Percentiles rank a stretch among this genome's conserved stretches.
phyloP scores from a whole-genome alignment of 805 yeast genomes.

The Middelhovenomyces tepae region DNA sequence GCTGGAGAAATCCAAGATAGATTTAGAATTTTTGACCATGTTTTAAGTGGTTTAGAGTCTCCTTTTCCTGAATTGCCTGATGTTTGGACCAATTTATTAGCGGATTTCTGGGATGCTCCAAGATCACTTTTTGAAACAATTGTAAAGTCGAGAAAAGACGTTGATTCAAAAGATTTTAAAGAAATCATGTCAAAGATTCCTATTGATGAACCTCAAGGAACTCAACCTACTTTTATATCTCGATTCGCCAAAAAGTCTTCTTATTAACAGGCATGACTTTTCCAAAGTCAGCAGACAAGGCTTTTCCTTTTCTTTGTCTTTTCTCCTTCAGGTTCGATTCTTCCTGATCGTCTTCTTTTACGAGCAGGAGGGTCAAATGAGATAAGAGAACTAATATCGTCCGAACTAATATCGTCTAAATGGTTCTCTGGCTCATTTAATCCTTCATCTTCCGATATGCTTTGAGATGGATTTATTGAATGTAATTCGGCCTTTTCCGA shows the following conservation, averaged over 20 bases:
- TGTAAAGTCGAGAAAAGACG: slow-evolving; percentile 36
- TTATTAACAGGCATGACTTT: too few relatives aligned
- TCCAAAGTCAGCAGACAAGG: too few relatives aligned
- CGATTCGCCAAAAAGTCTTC: too few relatives aligned
- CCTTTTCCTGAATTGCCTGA: slow-evolving; percentile 40
- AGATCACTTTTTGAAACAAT: slow-evolving; percentile 58
- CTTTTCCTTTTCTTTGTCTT: background rate
- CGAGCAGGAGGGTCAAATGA: slow-evolving; percentile 1
- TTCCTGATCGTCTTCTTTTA: background rate
- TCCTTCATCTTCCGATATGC: too few relatives aligned
- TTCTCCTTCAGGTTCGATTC: background rate
- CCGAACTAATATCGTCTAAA: too few relatives aligned
- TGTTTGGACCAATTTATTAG: slow-evolving; percentile 54
- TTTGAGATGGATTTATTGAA: too few relatives aligned
- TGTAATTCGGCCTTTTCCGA: too few relatives aligned
- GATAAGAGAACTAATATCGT: background rate
- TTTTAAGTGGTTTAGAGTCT: slow-evolving; percentile 47
- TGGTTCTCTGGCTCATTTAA: too few relatives aligned
- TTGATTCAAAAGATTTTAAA: slow-evolving; percentile 25
- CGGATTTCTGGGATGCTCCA: slow-evolving; percentile 70
- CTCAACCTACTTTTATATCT: too few relatives aligned
- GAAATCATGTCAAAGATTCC: slow-evolving; percentile 26
- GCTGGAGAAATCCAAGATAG: slow-evolving; percentile 31
- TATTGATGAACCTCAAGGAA: too few relatives aligned
- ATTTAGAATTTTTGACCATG: slow-evolving; percentile 51